Evolutionary conservation across 805 yeast genomes (phyloP), one percentile per base, ranked within the genome.

Genomic region (Barnettozyma pratensis): DNA sequence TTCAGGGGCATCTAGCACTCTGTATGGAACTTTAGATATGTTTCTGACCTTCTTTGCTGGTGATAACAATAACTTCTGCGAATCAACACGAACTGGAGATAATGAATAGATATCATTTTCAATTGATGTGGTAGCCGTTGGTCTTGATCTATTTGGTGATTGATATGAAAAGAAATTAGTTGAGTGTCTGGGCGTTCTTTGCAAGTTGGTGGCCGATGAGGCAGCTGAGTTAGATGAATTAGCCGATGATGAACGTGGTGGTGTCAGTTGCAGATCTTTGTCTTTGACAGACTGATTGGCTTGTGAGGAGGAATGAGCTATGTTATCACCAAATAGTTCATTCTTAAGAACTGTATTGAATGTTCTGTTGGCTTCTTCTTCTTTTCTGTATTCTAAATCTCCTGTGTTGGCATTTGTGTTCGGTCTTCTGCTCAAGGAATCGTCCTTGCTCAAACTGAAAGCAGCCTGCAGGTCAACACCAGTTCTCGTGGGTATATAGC

Each of bases 1-100:
- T 42, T 89, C 96, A 0, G 98, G 99, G 0, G 99, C 99, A 68
- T 92, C 99, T 40, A 92, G 75, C 5, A 92, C 97, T 48, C 96
- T 75, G 61, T 85, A 90, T 0, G 99, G 98, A 1, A 90, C 87
- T 60, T 86, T 87, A 4, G 94, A 75, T 25, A 94, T 87, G 31
- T 79, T 76, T 41, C 99, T 70, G 2, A 85, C 80, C 59, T 81
- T 85, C 66, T 84, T 88, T 49, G 85, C 83, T 0, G 97, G 97
- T 2, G 92, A 83, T 44, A 91, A 68, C 40, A 94, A 71, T 28
- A 91, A 67, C 57, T 80, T 77, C 58, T 91, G 96, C 2, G 92
- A 81, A 55, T 91, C 98, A 49, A 85, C 86, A 45, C 98, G 76
- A 35, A 92, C 96, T 0, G 97, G 96, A 1, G 95, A 85, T 29